Evolutionary conservation across 1,284 basidiomycete genomes (phyloP), one percentile per base, ranked within the genome.

Genomic region (Cryptococcus wingfieldii): DNA sequence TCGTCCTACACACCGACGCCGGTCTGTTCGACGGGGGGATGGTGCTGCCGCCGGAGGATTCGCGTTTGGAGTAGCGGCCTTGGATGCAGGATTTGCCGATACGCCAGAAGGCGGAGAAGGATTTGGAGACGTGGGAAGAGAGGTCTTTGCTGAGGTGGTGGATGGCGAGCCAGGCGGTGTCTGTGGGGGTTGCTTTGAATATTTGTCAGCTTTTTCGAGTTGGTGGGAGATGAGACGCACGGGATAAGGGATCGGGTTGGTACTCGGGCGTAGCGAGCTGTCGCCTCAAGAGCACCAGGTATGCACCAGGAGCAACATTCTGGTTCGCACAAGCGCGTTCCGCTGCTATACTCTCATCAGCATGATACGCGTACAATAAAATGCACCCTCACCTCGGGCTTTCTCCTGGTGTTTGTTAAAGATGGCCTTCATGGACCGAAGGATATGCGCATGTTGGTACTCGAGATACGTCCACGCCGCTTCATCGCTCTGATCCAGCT

Each of bases 391-490:
- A 88, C 89, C 78, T 75, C 83, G 77, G 55, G 90, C 79, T 16
- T 76, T 70, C n/a, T 80, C 77, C 18, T 81, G 71, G 12, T 83
- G 80, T 47, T 80, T 78, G 41, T 82, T 80, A 72, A 86, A 88
- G 0, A 85, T 80, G 27, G 81, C 80, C 59, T 83, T 84, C 83
- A 98, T 88, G 58, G 86, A 83, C 34, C 86, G 83, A 61, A 92
- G 79, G 50, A 97, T 89, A 67, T 90, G 84, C 47, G 84, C 83
- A 71, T 98, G 92, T 64, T 98, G 94, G 54, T 86, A 86, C 68
- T 98, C 95, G 63, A 98, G 88, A 73, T 90, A 98, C 18, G 87
- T 85, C 89, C 93, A 95, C 47, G 93, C 85, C 0, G 94, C 90
- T 61, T 94, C 90, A 38, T 79, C 74, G 12, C 84, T 83, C 0